Base-by-base conservation (phyloP, 176 grass and related monocot genomes). In the Musa acuminata region DNA sequence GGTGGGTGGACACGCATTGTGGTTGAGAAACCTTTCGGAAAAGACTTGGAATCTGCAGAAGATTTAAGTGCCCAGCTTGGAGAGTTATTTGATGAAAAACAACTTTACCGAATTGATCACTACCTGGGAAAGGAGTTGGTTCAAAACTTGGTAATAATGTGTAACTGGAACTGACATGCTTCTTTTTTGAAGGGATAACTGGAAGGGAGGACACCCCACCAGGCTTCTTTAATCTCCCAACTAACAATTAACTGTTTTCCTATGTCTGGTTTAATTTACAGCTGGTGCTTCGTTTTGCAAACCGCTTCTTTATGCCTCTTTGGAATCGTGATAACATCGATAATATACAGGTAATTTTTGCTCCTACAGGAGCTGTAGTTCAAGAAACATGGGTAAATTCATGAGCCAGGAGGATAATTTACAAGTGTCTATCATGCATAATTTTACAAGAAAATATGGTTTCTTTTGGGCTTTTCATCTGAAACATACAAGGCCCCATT, bases 121-220 rank as follows among this genome's bases (percentile, higher is more conserved):
- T 77, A 77, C 48, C 49, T 77, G 43, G 75, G 75, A 66, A 77
- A 77, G 75, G 75, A 77, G 49, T 77, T 77, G 60, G 75, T 77
- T 23, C 75, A 77, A 60, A 77, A 77, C 59, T 77, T 77, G 75
- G 75, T 77, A 77, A n/a, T 65, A 55, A 8, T 74, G 20, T 77
- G 24, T 52, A 65, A 77, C 27, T 52, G 12, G 7, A 48, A 48
- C 16, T 60, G 8, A 75, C 2, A 53, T 75, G 52, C 72, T 59
- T 75, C 26, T 17, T 59, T 70, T 51, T 70, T 48, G 9, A 35
- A 49, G 49, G 67, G 8, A 69, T 49, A 24, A 23, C 3, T 69
- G 25, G 67, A 49, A 69, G 67, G 67, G 29, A 20, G 9, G 19
- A n/a, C 0, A 49, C 13, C 13, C 2, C 14, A 19, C 16, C 27